phyloP scores from a whole-genome alignment of 441 rosid genomes.

The Adansonia madagascariensis region DNA sequence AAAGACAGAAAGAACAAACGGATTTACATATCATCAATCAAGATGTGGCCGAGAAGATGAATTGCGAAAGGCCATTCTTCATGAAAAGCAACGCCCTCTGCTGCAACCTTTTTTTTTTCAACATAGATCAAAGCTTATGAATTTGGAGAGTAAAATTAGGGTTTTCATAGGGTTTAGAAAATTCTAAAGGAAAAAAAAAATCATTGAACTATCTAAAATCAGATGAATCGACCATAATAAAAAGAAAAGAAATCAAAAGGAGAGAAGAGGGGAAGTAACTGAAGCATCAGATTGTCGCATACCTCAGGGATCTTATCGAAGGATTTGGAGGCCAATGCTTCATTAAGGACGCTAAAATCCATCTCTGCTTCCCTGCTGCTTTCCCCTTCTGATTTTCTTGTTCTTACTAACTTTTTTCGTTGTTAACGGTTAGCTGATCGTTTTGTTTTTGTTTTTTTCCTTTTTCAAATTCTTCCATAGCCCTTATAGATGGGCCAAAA shows the following conservation, averaged over 20 bases:
- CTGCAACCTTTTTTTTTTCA: slow-evolving; percentile 49
- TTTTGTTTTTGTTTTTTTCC: too few relatives aligned
- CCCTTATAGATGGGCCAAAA: too few relatives aligned
- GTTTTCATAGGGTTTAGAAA: neutral
- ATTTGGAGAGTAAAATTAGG: slow-evolving; percentile 9
- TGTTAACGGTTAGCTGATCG: too few relatives aligned
- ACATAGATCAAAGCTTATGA: too few relatives aligned
- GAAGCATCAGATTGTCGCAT: slow-evolving; percentile 78
- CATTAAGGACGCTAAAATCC: slow-evolving; percentile 62
- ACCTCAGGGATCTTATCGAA: slow-evolving; percentile 69
- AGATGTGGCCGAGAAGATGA: slow-evolving; percentile 82
- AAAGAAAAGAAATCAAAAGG: slow-evolving; percentile 13
- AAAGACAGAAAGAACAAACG: neutral
- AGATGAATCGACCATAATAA: neutral
- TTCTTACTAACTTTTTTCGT: neutral
- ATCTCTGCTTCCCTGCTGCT: slow-evolving; percentile 32
- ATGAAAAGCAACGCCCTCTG: slow-evolving; percentile 67
- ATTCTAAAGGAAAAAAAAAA: neutral
- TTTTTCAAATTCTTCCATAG: too few relatives aligned
- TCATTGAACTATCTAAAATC: neutral
- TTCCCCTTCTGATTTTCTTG: neutral
- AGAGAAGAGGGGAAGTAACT: slow-evolving; percentile 36
- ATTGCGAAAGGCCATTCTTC: slow-evolving; percentile 87
- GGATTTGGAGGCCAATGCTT: slow-evolving; percentile 64
- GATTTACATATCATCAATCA: slow-evolving; percentile 68